Base-by-base conservation (phyloP, 2,329 filamentous ascomycete species). In the Stagonosporopsis cucurbitacearum region DNA sequence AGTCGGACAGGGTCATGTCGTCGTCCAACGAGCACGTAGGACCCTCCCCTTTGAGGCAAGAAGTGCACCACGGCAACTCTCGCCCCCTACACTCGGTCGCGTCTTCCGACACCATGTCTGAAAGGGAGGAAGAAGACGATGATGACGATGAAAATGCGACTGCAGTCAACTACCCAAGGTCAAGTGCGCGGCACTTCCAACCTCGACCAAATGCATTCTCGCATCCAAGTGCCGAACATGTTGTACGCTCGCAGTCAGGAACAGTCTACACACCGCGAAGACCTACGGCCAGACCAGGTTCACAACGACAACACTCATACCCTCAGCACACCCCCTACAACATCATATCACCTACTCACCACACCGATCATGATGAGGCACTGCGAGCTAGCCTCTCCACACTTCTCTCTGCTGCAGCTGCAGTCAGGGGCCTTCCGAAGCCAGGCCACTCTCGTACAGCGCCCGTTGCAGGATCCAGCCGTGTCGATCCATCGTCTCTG, bases 191-290 rank as follows among this genome's bases (percentile, higher is more conserved):
- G 13, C 74, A 71, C 37, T 97, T 97, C 73, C 89, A 88, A 20
- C 94, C 94, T 9, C 92, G 96, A 68, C 93, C 93, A 6, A 96
- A 97, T 69, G 92, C 90, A 33, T 97, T 97, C 74, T 90, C 92
- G 0, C 92, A 96, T 69, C 92, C 92, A 2, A 89, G 90, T 1
- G 80, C 81, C 13, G 64, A 67, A 35, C 68, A 65, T 15, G 60
- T 70, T 12, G 65, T 66, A 56, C 81, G 81, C 47, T 60, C 66
- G 26, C 66, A 74, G 42, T 78, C 80, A 28, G 81, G 82, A 51
- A 81, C 79, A 52, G 77, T 77, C 13, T 79, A 80, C 69, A 78
- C 80, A 40, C 74, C 79, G 50, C 76, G 70, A 20, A 72, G 66
- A 42, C 70, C 66, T 50, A 68, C 55, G 30, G 63, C 52, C 42